Evolutionary conservation across 164 flowering plant species (phyloP).

Genomic region (Euptelea pleiosperma): DNA sequence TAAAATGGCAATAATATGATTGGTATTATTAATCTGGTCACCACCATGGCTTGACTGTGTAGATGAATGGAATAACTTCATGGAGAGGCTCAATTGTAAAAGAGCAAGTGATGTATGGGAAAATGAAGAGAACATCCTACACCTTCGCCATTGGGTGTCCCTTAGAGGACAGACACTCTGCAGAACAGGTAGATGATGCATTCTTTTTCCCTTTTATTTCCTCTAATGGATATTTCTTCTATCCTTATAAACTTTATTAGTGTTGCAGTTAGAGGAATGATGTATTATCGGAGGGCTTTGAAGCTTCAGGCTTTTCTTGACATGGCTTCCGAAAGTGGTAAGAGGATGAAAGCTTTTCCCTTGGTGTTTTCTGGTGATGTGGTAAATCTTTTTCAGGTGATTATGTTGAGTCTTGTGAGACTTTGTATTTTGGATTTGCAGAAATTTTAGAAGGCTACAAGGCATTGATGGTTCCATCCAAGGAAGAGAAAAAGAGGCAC

Average conservation of each 20-base stretch:
- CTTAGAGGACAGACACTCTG: conserved; percentile 63
- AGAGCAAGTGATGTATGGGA: conserved; percentile 48
- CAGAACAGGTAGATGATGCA: conserved; percentile 54
- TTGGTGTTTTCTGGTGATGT: not conserved
- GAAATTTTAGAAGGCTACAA: conserved; percentile 21
- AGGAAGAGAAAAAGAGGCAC: conserved; percentile 21
- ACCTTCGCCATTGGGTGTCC: conserved; percentile 27
- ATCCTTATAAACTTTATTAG: not conserved
- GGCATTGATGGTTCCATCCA: conserved; percentile 11
- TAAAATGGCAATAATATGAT: not conserved
- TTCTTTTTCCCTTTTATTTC: conserved; percentile 2
- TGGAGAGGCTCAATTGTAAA: conserved; percentile 57
- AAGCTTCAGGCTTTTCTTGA: conserved; percentile 84
- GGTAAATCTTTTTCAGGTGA: not conserved
- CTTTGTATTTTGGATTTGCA: not conserved
- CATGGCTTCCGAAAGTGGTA: conserved; percentile 64
- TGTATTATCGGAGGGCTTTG: conserved; percentile 72
- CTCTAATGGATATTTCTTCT: not conserved
- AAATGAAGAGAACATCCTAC: conserved; percentile 57
- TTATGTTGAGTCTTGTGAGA: not conserved
- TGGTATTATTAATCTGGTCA: conserved; percentile 1
- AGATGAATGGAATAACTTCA: conserved; percentile 91
- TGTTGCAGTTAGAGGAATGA: conserved; percentile 37
- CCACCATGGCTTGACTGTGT: conserved; percentile 4
- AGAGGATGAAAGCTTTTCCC: not conserved